Evolutionary conservation across 2,329 filamentous ascomycete genomes (phyloP).

Genomic region (Ophiosphaerella korrae): DNA sequence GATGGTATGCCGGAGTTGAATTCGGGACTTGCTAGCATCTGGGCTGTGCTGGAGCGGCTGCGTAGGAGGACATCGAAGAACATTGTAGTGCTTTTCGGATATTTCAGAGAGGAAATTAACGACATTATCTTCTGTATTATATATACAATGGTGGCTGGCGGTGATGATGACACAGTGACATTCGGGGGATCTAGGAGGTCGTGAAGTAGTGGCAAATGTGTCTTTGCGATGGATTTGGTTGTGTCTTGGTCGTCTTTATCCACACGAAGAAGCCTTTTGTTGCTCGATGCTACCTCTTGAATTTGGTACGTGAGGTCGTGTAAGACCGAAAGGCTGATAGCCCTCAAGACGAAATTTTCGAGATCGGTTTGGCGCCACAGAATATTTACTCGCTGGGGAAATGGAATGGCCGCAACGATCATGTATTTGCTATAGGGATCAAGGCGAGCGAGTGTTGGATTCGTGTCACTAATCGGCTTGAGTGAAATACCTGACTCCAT

Average conservation of each 20-base stretch:
- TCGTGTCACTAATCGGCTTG: background rate
- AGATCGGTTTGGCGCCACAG: background rate
- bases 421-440: conserved; percentile 3
- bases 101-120: background rate
- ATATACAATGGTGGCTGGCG: background rate
- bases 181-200: no score
- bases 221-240: no score
- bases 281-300: background rate
- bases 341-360: background rate
- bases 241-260: background rate
- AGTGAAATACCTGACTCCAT: background rate
- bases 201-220: no score
- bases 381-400: background rate
- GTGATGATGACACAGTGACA: no score
- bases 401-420: conserved; percentile 3
- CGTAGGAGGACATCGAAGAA: background rate
- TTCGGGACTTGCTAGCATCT: background rate
- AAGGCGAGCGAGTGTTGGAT: background rate
- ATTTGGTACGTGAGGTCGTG: conserved; percentile 1
- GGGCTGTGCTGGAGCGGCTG: background rate
- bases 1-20: background rate
- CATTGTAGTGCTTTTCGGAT: background rate
- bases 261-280: background rate
- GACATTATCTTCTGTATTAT: background rate
- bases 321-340: conserved; percentile 1